Base-by-base conservation (phyloP, 2,329 filamentous ascomycete genomes). In the Pseudogymnoascus sp. region DNA sequence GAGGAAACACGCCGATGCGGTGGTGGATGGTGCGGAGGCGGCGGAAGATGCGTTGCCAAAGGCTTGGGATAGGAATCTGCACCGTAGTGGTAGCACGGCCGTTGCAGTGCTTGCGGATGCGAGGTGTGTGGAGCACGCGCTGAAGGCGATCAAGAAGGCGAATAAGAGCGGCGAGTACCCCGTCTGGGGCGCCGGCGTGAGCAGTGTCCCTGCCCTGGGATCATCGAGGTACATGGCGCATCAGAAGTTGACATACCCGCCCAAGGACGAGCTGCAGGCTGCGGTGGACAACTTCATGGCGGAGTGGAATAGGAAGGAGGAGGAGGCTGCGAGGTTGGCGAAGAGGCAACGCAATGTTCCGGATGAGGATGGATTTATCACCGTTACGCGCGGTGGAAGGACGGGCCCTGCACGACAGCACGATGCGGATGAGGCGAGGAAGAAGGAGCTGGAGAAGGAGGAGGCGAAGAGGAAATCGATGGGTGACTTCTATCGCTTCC, bases 311-410 rank as follows among this genome's bases (percentile, higher is more conserved):
- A 83, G 71, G 77, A 90, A 79, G 76, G 89, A 82, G 79, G 85
- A 74, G 75, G 87, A 79, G 74, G 87, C 79, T 68, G 81, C 71
- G 66, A 86, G 78, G 76, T 81, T 79, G 71, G 88, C 76, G 72
- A 86, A 84, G 76, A 78, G 82, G 61, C 78, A 87, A 64, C 85
- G 90, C 64, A 87, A 88, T 67, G 87, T 91, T 69, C 91, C 93
- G 0, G 94, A 99, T 73, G 92, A 91, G 71, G 94, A 99, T 74
- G 94, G 94, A 1, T 99, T 99, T 73, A 83, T 97, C 58, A 97
- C 92, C 3, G 94, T 99, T 25, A 89, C 87, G 1, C 83, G 89
- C 61, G 92, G 92, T 27, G 81, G 82, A 64, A 80, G 87, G 63
- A 81, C 81, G 5, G 88, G 87, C n/a, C 86, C 90, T 1, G 92